These are phyloP conservation scores for Dimocarpus longan DNA, from an alignment of 345 rosid genomes.

Conservation along the genomic window DNA sequence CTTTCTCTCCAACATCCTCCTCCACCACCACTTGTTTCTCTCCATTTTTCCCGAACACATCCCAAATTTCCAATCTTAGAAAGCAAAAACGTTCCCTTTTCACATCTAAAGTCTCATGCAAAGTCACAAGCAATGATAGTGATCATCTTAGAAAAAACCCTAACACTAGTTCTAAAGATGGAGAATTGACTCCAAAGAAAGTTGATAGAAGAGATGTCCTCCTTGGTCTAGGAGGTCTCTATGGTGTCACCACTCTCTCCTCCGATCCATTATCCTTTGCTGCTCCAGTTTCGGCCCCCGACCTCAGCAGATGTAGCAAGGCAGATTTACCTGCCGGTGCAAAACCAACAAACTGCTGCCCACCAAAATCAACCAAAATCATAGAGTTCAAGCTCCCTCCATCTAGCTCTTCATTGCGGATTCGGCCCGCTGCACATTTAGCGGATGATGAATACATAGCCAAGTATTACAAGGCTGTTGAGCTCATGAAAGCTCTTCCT, in stretches of 20 bases:
- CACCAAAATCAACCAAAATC: slow-evolving; percentile 43
- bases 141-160: slow-evolving; percentile 18
- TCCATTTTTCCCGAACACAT: slow-evolving; percentile 23
- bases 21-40: not conserved
- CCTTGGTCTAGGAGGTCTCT: slow-evolving; percentile 58
- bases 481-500: slow-evolving; percentile 63
- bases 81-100: not conserved
- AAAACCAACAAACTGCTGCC: slow-evolving; percentile 49
- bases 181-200: slow-evolving; percentile 11
- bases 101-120: slow-evolving; percentile 30
- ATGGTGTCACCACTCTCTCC: slow-evolving; percentile 36
- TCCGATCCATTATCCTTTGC: slow-evolving; percentile 41
- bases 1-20: slow-evolving; percentile 9
- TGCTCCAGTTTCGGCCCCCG: slow-evolving; percentile 43
- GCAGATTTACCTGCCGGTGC: slow-evolving; percentile 45
- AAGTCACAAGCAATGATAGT: slow-evolving; percentile 9
- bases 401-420: slow-evolving; percentile 27
- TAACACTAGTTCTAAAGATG: slow-evolving; percentile 11
- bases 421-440: slow-evolving; percentile 53
- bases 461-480: slow-evolving; percentile 49
- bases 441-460: slow-evolving; percentile 37
- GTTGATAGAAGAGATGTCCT: slow-evolving; percentile 55
- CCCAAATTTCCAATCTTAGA: slow-evolving; percentile 26
- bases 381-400: slow-evolving; percentile 44
- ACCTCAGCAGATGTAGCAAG: slow-evolving; percentile 39